Base-by-base conservation (phyloP, 2,329 filamentous ascomycete species). In the Fusarium mexicanum region DNA sequence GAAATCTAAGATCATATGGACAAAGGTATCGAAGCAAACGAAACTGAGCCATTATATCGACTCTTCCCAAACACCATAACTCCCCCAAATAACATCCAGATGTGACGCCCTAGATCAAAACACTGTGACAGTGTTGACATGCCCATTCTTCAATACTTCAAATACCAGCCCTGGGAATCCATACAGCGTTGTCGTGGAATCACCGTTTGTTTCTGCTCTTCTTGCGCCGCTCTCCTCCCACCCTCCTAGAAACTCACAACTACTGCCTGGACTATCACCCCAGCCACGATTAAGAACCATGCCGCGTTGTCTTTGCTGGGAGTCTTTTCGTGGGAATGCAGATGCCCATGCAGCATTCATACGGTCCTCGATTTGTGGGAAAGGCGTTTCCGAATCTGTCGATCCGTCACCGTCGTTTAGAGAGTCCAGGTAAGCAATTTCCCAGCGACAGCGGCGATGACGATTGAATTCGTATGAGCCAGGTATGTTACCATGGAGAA, bases 401-500 rank as follows among this genome's bases (percentile, higher is more conserved):
- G 83, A 75, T 12, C 86, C 82, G 8, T 85, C 82, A 17, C 83
- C 83, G 17, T 85, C 80, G 16, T 83, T 80, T 9, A 85, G 80
- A 16, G 89, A 83, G 18, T 81, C 77, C 9, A 91, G 83, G 74
- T 92, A 92, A 50, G 84, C 82, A 59, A 98, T 91, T 59, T 91
- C 91, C 96, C 96, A 99, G 46, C 95, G 91, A 77, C 94, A 94
- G 70, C 96, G 91, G 24, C 96, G 91, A 81, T 98, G 95, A 9
- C 96, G 91, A 83, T 99, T 98, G 85, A 99, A 99, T 17, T 96
- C 94, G 81, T 98, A 98, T 3, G 95, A 98, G 1, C 96, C 96
- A 2, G 96, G 96, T 6, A 98, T 91, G 78, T 99, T 99, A 48
- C 93, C 94, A 81, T 99, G 96, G 5, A 99, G 87, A 24, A 98